Base-by-base conservation (phyloP, 306 rosid species). In the Prinsepia uniflora region DNA sequence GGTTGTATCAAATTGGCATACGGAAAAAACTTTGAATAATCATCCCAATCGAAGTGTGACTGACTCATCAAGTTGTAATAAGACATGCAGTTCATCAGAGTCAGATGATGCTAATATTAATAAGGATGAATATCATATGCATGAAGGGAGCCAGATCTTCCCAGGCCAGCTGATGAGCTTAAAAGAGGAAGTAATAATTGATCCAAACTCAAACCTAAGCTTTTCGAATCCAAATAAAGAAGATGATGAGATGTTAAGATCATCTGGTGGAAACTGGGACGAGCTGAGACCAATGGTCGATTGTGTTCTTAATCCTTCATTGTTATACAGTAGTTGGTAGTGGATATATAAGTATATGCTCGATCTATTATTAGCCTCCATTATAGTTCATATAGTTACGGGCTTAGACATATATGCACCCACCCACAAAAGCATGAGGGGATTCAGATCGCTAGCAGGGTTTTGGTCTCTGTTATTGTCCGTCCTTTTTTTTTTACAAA, bases 241-340 rank as follows among this genome's bases (percentile, higher is more conserved):
- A 30, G 36, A 30, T 30, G 36, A 55, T 56, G 55, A 43, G 42
- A 57, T 56, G 55, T 57, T 57, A 57, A 71, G 2, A 30, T 30
- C 54, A 44, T 57, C 36, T 4, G 18, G 58, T 45, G 66, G 56
- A 19, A 71, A 58, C 74, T 71, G 74, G 74, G 74, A 71, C 30
- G 74, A 71, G 56, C 66, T 71, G 24, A 71, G 74, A 44, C 74
- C 74, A 57, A 71, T 71, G 74, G 47, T 71, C 45, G 74, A 71
- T 15, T 71, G 74, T 30, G 74, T 71, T 71, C 74, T 71, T 22
- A 71, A 71, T 44, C 45, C 74, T 4, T 70, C 74, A 36, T 45
- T 47, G 0, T 65, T 57, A 10, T 57, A 43, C 30, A 30, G 34
- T 12, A 43, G 2, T 15, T 56, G 52, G 48, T 41, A 70, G 73